Evolutionary conservation across 768 basidiomycete genomes (phyloP).

Genomic region (Hericium rajendrae): DNA sequence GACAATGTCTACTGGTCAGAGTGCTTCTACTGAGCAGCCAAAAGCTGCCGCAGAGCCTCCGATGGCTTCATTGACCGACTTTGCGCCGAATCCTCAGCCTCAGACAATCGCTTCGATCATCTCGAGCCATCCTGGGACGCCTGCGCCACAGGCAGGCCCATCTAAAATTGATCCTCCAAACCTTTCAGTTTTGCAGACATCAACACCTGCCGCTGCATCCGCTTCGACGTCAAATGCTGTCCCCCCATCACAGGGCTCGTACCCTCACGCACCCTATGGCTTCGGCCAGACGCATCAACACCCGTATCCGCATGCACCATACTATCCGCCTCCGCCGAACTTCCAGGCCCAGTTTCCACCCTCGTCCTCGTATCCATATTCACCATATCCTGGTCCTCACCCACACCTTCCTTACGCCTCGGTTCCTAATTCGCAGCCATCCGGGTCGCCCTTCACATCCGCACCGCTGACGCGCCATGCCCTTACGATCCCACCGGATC

Average conservation of each 20-base stretch:
- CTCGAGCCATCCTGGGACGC: background rate
- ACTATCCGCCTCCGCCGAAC: constrained; percentile 44
- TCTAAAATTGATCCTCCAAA: background rate
- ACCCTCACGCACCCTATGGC: constrained; percentile 48
- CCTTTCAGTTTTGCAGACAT: background rate
- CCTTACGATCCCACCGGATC: constrained; percentile 16
- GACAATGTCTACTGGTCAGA: constrained; percentile 7
- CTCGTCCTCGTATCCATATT: constrained; percentile 24
- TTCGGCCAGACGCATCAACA: constrained; percentile 34
- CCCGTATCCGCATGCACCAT: constrained; percentile 59
- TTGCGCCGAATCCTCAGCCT: constrained; percentile 2
- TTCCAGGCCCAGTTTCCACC: constrained; percentile 24
- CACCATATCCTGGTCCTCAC: constrained; percentile 26
- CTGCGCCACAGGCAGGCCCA: background rate
- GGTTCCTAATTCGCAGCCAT: constrained; percentile 12
- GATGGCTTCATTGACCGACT: constrained; percentile 14
- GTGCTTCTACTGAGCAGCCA: constrained; percentile 14
- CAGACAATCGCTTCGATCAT: constrained; percentile 1
- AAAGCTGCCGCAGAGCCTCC: constrained; percentile 12
- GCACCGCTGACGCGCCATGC: constrained; percentile 11
- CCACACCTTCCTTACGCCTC: constrained; percentile 20
- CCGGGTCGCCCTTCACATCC: constrained; percentile 12
- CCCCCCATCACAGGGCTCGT: constrained; percentile 15
- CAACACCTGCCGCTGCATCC: constrained; percentile 12
- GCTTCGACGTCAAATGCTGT: constrained; percentile 15